Conservation (phyloP, 2,329 filamentous ascomycete species). For the Ophiobolus disseminans region DNA sequence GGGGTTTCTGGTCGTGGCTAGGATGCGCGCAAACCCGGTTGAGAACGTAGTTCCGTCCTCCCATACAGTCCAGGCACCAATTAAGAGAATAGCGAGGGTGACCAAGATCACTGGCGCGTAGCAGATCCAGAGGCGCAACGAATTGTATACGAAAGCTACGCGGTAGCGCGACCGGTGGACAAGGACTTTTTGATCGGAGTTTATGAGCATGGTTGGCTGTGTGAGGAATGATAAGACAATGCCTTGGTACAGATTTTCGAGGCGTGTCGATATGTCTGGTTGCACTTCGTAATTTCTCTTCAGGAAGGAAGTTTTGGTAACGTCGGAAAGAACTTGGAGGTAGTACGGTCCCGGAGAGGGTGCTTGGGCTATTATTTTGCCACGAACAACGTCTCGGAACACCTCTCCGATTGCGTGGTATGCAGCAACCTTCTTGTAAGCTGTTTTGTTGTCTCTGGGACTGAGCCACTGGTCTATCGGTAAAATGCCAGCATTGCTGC, state of each 20-base stretch:
- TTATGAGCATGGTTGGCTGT: slow-evolving; percentile 39
- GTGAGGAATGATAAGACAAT: slow-evolving; percentile 45
- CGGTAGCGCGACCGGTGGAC: slow-evolving; percentile 33
- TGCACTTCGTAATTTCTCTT: slow-evolving; percentile 37
- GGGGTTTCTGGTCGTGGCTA: slow-evolving; percentile 44
- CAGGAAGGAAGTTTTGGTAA: slow-evolving; percentile 54
- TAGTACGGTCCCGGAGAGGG: slow-evolving; percentile 35
- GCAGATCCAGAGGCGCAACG: slow-evolving; percentile 39
- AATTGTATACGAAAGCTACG: slow-evolving; percentile 42
- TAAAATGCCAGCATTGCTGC: slow-evolving; percentile 45
- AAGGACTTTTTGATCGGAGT: slow-evolving; percentile 13
- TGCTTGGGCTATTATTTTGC: slow-evolving; percentile 35
- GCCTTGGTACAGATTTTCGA: slow-evolving; percentile 41
- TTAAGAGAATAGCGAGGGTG: slow-evolving; percentile 32
- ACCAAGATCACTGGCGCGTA: slow-evolving; percentile 41
- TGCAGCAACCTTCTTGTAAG: slow-evolving; percentile 42
- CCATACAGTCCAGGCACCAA: slow-evolving; percentile 38
- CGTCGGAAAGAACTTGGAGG: slow-evolving; percentile 35
- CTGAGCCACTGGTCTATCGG: slow-evolving; percentile 33
- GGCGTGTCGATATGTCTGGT: slow-evolving; percentile 17
- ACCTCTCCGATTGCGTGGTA: slow-evolving; percentile 44
- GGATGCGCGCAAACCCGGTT: slow-evolving; percentile 42
- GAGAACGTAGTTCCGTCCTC: slow-evolving; percentile 46
- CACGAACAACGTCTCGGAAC: slow-evolving; percentile 39
- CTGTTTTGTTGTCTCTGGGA: slow-evolving; percentile 26